Evolutionary conservation across 2,329 filamentous ascomycete species (phyloP), one percentile per base, ranked within the genome.

Genomic region (Diaporthe sp.): DNA sequence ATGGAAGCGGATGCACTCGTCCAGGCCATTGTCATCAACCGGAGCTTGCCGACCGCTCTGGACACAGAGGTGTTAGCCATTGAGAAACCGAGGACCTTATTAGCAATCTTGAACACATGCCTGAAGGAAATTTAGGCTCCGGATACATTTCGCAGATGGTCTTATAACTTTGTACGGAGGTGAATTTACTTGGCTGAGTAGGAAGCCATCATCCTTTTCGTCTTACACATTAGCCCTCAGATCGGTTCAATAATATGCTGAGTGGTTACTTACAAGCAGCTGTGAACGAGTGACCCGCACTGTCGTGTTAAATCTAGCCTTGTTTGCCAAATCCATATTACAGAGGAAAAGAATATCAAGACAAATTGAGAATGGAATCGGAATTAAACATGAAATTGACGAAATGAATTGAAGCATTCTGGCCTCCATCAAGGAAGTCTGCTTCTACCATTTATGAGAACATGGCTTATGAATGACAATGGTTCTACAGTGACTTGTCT

Each of bases 1-100:
- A 35, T 67, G 61, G 45, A 67, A 67, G n/a, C 22, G 45, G 12
- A 50, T 67, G 30, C 61, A 67, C 17, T 67, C 61, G 19, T 67
- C 61, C 10, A 67, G 30, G 61, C 30, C 61, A 5, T 38, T 35
- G 15, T 67, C 45, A 38, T 67, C 61, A 4, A 38, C 33, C 12
- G 61, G 61, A 6, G 61, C 61, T 52, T 52, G 61, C 12, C 61
- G 61, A n/a, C 61, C 61, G 30, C 45, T 67, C 61, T 52, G 22
- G 17, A 35, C 30, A 52, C 22, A 28, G 4, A 66, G 13, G 30
- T 22, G 38, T 67, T 38, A 67, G 61, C 30, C 12, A 52, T 38
- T 38, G 6, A 38, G 30, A 10, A 52, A 7, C 19, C 22, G 38
- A 35, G 19, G n/a, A n/a, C 7, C 15, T 52, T n/a, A n/a, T n/a